These are phyloP conservation scores for Funneliformis geosporum DNA, from an alignment of 192 early-diverging fungal species.

Conservation along the genomic window DNA sequence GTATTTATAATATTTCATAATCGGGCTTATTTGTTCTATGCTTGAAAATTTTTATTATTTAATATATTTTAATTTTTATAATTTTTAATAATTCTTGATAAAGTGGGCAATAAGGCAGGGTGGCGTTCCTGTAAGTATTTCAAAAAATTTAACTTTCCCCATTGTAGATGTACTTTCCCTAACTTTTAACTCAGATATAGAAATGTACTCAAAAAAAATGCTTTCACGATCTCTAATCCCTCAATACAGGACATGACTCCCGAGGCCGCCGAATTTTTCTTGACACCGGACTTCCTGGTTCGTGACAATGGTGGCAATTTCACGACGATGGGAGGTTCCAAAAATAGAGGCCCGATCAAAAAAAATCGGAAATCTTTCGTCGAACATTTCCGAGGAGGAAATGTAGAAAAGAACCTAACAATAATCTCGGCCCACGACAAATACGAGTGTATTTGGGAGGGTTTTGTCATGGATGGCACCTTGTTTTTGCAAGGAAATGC, in stretches of 20 bases:
- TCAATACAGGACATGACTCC: conserved; percentile 20
- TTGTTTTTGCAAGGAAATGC: conserved; percentile 27
- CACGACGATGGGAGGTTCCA: not conserved
- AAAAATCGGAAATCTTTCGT: not conserved
- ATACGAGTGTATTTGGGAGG: not conserved
- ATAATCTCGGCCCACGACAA: not conserved
- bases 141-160: not conserved
- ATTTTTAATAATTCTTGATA: too few relatives aligned
- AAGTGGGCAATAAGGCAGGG: conserved; percentile 16
- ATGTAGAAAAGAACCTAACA: not conserved
- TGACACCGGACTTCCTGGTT: not conserved
- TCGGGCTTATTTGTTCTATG: not conserved
- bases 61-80: too few relatives aligned
- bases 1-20: not conserved
- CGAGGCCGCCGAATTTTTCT: too few relatives aligned
- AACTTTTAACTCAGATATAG: not conserved
- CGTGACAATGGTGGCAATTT: not conserved
- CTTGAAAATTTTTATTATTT: not conserved
- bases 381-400: too few relatives aligned
- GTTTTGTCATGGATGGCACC: not conserved
- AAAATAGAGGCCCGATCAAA: too few relatives aligned
- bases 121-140: conserved; percentile 24
- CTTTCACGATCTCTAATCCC: not conserved
- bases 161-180: too few relatives aligned
- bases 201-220: not conserved